Conservation (phyloP, 129 eudicot genomes). For the Artemisia tridentata region DNA sequence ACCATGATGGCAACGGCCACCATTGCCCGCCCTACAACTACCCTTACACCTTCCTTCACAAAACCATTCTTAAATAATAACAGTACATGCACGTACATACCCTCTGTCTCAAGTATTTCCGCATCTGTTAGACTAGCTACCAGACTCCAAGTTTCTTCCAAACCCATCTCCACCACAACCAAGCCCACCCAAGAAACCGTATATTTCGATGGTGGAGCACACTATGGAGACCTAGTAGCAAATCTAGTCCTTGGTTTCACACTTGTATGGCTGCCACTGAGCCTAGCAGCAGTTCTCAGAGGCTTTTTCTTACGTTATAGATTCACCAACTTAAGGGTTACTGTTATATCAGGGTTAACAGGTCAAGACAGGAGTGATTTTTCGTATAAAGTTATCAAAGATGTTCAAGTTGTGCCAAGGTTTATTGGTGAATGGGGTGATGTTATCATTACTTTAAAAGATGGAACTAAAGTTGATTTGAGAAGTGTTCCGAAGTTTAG, state of each 20-base stretch:
- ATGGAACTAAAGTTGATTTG: slow-evolving; percentile 90
- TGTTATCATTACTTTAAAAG: slow-evolving; percentile 74
- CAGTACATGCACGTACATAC: neutral
- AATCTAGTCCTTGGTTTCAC: slow-evolving; percentile 90
- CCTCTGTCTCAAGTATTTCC: neutral
- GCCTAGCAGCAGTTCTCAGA: slow-evolving; percentile 87
- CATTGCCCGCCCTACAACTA: slow-evolving; percentile 28
- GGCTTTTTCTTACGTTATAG: slow-evolving; percentile 85
- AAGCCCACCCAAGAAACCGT: slow-evolving; percentile 67
- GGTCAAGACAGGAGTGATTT: slow-evolving; percentile 97
- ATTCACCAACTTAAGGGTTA: slow-evolving; percentile 79
- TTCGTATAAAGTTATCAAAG: slow-evolving; percentile 68
- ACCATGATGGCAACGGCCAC: slow-evolving; percentile 43
- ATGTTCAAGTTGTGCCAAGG: slow-evolving; percentile 92
- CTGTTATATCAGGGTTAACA: slow-evolving; percentile 86
- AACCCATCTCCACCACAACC: slow-evolving; percentile 49
- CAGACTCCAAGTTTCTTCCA: slow-evolving; percentile 60
- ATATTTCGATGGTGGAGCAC: slow-evolving; percentile 96
- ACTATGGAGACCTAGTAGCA: slow-evolving; percentile 86
- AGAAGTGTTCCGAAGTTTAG: slow-evolving; percentile 97
- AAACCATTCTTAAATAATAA: slow-evolving; percentile 15
- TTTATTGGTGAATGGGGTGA: slow-evolving; percentile 99
- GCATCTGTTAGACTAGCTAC: slow-evolving; percentile 30
- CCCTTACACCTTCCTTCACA: slow-evolving; percentile 30
- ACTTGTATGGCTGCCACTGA: slow-evolving; percentile 86